Evolutionary conservation across 495 filamentous ascomycete genomes (phyloP), one percentile per base, ranked within the genome.

Genomic region (Aspergillus diversus): DNA sequence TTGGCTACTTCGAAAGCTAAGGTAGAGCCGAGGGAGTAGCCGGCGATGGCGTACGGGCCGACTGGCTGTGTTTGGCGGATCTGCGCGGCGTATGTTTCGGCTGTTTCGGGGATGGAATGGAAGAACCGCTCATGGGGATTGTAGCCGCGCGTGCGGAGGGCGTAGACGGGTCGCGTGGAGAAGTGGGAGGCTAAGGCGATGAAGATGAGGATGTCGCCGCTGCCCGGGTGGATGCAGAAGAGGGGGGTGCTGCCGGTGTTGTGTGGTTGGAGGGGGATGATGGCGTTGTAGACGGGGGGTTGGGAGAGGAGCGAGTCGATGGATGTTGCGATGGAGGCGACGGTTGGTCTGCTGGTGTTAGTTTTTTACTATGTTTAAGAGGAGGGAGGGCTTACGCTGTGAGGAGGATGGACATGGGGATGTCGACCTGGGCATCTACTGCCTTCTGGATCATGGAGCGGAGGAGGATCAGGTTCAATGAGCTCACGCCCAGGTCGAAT

Each of bases 121-220:
- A 49, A 49, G 7, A n/a, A 15, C 4, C 46, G 13, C 17, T 49
- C 46, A 15, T 15, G 8, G 15, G 12, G 13, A 7, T 49, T 49
- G 12, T 17, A 17, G 12, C 46, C 46, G 2, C 16, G 12, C 2
- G 46, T 17, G 13, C 16, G 46, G 46, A 49, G 16, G 13, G 13
- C 46, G 46, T 49, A 49, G 15, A 49, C 16, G 7, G 46, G 46
- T 6, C 75, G 73, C 58, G 81, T 75, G 12, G 67, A 59, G 55
- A 84, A 61, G 49, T 80, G 69, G 2, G 76, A 57, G 4, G 77
- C 75, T 3, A 87, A 64, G 7, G 68, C 63, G 54, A 86, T 67
- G 70, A 87, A 87, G 55, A 84, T 75, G 7, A 86, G 73, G 1
- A 86, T 69, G 50, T 86, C 82, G 33, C 82, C 84, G 6, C 79